Conservation (phyloP, 31 red algal genomes). For the Bonnemaisonia californica region DNA sequence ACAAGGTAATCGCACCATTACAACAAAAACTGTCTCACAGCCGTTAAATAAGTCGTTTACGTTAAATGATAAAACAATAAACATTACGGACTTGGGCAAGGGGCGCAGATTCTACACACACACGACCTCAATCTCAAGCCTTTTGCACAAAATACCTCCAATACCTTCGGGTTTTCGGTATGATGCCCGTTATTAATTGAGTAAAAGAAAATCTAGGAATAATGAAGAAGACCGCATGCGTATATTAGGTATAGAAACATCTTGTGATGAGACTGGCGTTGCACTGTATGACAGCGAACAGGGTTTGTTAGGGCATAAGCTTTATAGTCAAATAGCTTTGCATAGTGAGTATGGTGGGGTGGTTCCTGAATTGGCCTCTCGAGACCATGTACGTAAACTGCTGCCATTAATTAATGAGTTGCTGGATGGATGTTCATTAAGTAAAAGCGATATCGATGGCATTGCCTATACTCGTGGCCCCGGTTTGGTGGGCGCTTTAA, state of each 20-base stretch:
- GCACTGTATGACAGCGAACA: neutral
- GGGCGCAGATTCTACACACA: too few relatives aligned
- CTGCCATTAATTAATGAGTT: neutral
- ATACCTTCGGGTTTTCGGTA: too few relatives aligned
- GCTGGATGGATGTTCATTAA: neutral
- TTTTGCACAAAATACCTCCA: too few relatives aligned
- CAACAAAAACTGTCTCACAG: too few relatives aligned
- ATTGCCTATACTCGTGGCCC: neutral
- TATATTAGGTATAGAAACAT: neutral
- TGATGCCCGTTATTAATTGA: too few relatives aligned
- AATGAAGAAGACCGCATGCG: too few relatives aligned
- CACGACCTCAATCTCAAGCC: too few relatives aligned
- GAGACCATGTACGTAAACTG: neutral
- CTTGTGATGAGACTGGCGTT: neutral
- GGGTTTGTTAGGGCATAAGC: neutral
- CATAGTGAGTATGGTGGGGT: neutral
- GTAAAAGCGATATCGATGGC: neutral
- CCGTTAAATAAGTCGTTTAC: too few relatives aligned
- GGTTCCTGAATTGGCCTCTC: neutral
- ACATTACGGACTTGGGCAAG: too few relatives aligned
- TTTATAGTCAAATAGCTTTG: constrained; percentile 1
- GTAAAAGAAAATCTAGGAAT: too few relatives aligned
- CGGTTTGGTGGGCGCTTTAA: neutral
- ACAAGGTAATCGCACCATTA: too few relatives aligned
- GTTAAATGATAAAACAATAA: too few relatives aligned